A percentile compares a stretch with the other conserved stretches of the same genome.
These are phyloP conservation scores for Bisporella sp. DNA, from an alignment of 2,329 filamentous ascomycete genomes.

Conservation along the genomic window DNA sequence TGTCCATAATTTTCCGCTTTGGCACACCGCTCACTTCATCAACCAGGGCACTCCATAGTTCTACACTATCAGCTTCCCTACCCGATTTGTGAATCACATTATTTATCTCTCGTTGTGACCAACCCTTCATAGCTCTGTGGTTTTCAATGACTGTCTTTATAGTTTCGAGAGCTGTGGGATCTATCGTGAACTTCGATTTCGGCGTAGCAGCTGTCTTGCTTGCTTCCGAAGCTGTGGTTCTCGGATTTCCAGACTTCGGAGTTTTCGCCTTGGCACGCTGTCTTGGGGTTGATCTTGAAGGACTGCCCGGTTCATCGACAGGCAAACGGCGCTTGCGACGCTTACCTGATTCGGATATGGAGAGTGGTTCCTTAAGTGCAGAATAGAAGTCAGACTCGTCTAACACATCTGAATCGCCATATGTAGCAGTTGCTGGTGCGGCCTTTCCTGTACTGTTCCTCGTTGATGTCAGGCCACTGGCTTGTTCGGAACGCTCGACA, in stretches of 20 bases:
- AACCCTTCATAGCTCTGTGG: constrained; percentile 36
- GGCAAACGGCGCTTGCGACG: constrained; percentile 6
- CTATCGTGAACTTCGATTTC: neutral
- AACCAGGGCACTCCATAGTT: constrained; percentile 45
- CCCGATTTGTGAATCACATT: constrained; percentile 31
- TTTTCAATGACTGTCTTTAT: constrained; percentile 28
- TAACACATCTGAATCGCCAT: too few relatives aligned
- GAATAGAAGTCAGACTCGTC: too few relatives aligned
- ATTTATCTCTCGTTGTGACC: constrained; percentile 42
- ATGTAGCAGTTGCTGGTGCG: too few relatives aligned
- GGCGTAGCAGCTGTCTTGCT: neutral
- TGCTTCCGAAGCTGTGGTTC: neutral
- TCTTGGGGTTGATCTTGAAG: neutral
- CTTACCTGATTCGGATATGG: neutral
- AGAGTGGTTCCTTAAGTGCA: too few relatives aligned
- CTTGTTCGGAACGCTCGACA: neutral
- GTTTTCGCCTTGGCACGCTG: neutral
- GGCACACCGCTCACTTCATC: constrained; percentile 42
- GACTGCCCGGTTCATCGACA: neutral
- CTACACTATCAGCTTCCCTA: constrained; percentile 21
- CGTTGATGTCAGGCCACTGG: too few relatives aligned
- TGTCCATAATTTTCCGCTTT: constrained; percentile 47
- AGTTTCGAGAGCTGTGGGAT: neutral
- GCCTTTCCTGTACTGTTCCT: too few relatives aligned
- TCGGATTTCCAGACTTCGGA: neutral